These are phyloP conservation scores for Hypomontagnella monticulosa DNA, from an alignment of 495 filamentous ascomycete genomes.

Conservation along the genomic window DNA sequence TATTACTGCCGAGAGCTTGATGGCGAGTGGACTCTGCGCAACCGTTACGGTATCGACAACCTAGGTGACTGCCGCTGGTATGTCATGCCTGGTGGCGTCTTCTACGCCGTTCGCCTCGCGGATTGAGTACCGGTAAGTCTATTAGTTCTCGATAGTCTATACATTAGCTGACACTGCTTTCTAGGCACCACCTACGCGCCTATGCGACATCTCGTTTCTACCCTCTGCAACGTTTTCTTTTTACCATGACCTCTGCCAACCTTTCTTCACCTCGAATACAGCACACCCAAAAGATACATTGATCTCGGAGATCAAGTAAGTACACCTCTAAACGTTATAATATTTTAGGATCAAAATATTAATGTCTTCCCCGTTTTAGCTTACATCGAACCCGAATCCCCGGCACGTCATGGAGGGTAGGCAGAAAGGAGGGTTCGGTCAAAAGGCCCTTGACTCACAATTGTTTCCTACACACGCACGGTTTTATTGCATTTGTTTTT, in stretches of 20 bases:
- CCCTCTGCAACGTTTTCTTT: slow-evolving; percentile 3
- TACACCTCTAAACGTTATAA: not conserved
- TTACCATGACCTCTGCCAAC: slow-evolving; percentile 1
- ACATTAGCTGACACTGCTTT: not conserved
- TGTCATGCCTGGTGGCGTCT: slow-evolving; percentile 54
- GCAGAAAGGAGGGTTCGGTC: not conserved
- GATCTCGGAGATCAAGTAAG: slow-evolving; percentile 16
- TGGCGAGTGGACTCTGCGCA: slow-evolving; percentile 56
- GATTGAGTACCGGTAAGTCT: slow-evolving; percentile 33
- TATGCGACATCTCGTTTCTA: not conserved
- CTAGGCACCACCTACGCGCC: slow-evolving; percentile 2
- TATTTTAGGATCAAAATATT: not conserved
- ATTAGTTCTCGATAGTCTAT: not conserved
- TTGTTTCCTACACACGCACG: slow-evolving; percentile 2
- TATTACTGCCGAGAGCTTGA: slow-evolving; percentile 62
- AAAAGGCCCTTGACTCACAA: not conserved
- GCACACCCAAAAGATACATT: not conserved
- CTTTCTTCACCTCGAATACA: not conserved
- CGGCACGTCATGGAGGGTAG: slow-evolving; percentile 2
- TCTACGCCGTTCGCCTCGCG: slow-evolving; percentile 59
- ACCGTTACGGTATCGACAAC: slow-evolving; percentile 60
- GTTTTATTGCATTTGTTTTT: slow-evolving; percentile 10
- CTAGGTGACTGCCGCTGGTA: slow-evolving; percentile 61
- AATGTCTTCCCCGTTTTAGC: not conserved
- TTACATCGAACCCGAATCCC: not conserved